Conservation (phyloP, 306 rosid species). For the Rosa persica region DNA sequence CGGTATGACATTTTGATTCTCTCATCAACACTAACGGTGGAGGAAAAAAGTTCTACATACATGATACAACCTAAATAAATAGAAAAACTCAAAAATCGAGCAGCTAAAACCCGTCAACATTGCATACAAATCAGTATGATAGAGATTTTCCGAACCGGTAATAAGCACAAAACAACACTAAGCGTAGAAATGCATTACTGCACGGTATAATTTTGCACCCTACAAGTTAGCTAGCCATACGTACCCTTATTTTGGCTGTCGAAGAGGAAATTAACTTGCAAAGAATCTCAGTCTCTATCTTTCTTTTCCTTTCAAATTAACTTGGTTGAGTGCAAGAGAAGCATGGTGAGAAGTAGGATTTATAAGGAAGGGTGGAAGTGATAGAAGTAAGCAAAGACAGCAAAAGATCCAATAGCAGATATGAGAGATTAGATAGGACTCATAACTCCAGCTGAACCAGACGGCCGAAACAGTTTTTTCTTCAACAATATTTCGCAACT, state of each 20-base stretch:
- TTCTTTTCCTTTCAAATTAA: neutral
- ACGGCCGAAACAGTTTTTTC: slow-evolving; percentile 27
- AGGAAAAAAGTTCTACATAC: neutral
- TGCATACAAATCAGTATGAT: neutral
- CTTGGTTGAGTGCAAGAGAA: slow-evolving; percentile 1
- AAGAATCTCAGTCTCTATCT: neutral
- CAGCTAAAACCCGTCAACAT: neutral
- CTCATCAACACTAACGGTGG: neutral
- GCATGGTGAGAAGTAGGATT: slow-evolving; percentile 3
- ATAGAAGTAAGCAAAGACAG: slow-evolving; percentile 20
- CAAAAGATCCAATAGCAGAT: slow-evolving; percentile 21
- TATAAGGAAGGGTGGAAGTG: slow-evolving; percentile 21
- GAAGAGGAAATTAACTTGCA: neutral
- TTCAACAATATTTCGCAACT: slow-evolving; percentile 4
- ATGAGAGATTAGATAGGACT: slow-evolving; percentile 24
- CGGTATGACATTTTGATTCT: neutral
- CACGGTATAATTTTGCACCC: neutral
- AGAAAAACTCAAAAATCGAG: too few species aligned
- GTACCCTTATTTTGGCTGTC: neutral
- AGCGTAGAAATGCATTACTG: neutral
- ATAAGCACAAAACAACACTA: neutral
- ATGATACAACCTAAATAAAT: neutral
- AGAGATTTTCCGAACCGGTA: neutral
- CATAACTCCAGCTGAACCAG: slow-evolving; percentile 6
- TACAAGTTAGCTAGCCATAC: neutral